Conservation (phyloP, 1,139 yeast genomes). For the Yamadazyma conglobata region DNA sequence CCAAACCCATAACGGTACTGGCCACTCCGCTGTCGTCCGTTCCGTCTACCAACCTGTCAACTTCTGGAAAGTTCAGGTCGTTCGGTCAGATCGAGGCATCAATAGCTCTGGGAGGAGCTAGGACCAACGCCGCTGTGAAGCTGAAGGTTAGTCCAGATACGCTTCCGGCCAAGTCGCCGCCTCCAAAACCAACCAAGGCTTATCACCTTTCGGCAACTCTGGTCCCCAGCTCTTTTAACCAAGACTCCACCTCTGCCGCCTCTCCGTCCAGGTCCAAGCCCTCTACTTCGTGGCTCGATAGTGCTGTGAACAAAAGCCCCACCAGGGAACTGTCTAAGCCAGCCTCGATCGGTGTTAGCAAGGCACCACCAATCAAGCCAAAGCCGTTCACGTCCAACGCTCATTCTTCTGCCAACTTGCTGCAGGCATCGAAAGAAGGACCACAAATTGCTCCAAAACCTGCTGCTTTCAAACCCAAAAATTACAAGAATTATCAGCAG, state of each 20-base stretch:
- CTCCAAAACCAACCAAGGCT: conserved; percentile 5
- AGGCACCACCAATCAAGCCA: conserved; percentile 3
- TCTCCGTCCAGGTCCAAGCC: conserved; percentile 8
- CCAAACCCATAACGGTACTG: too few relatives aligned
- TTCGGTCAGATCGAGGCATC: too few relatives aligned
- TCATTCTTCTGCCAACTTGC: too few relatives aligned
- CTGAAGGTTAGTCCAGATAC: too few relatives aligned
- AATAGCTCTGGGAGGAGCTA: too few relatives aligned
- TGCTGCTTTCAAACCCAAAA: conserved; percentile 1
- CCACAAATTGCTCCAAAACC: conserved; percentile 3
- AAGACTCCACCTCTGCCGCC: conserved; percentile 1
- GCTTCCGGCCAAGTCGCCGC: conserved; percentile 5
- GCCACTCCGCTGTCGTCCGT: too few relatives aligned
- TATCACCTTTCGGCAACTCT: conserved; percentile 11
- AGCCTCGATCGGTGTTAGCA: too few relatives aligned
- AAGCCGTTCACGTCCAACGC: too few relatives aligned
- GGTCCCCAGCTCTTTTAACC: conserved; percentile 8
- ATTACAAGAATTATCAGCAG: conserved; percentile 13
- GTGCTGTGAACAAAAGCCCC: conserved; percentile 14
- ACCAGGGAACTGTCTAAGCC: conserved; percentile 2
- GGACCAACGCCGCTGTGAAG: too few relatives aligned
- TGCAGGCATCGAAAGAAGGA: too few relatives aligned
- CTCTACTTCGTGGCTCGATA: conserved; percentile 13
- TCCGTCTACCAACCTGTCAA: too few relatives aligned
- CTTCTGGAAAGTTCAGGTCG: too few relatives aligned